Conservation (phyloP, 2,329 filamentous ascomycete genomes). For the Botryotinia calthae region DNA sequence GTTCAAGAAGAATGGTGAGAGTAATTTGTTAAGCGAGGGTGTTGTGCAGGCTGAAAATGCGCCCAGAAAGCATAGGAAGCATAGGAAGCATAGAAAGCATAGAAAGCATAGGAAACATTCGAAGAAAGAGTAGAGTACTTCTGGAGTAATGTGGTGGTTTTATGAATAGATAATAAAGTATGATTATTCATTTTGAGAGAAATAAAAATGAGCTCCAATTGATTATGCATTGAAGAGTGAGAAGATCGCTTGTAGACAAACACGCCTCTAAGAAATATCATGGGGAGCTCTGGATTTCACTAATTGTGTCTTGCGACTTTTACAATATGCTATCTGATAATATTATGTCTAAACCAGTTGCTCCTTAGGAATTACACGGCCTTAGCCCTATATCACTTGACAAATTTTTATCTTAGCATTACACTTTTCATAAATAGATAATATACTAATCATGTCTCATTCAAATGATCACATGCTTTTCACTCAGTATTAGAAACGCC, state of each 20-base stretch:
- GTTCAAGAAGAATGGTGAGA: background rate
- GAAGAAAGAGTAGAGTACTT: background rate
- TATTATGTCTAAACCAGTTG: background rate
- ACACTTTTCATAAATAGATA: no score
- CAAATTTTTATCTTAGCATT: background rate
- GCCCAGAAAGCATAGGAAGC: background rate
- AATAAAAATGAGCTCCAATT: background rate
- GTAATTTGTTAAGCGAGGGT: background rate
- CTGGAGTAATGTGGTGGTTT: background rate
- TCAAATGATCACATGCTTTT: no score
- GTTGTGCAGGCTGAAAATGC: background rate
- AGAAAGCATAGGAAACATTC: background rate
- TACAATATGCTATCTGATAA: background rate
- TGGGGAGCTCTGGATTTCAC: background rate
- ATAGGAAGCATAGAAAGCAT: background rate
- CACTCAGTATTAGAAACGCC: no score
- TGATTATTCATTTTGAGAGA: background rate
- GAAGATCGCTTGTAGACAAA: background rate
- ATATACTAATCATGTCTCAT: no score
- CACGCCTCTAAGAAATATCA: background rate
- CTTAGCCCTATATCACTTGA: background rate
- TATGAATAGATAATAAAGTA: background rate
- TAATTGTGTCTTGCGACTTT: background rate
- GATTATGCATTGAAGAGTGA: background rate
- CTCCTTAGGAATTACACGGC: background rate